A percentile compares a stretch with the other conserved stretches of the same genome.
Evolutionary conservation across 306 rosid genomes (phyloP).

Genomic region (Corylus avellana): DNA sequence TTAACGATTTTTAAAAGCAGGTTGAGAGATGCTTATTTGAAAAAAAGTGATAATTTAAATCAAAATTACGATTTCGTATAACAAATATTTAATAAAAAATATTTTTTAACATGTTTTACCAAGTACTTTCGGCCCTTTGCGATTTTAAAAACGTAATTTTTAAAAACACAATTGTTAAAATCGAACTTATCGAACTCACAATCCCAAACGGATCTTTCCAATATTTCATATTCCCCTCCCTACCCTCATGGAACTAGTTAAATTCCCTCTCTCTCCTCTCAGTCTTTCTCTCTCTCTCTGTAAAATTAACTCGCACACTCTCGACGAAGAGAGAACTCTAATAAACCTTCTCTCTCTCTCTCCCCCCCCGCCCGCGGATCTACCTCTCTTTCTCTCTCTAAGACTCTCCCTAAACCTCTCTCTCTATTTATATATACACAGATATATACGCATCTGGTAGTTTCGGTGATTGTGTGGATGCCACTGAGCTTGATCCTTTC

Average conservation of each 20-base stretch:
- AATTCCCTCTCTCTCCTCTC: constrained; percentile 2
- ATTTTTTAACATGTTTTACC: too few relatives aligned
- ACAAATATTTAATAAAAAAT: too few relatives aligned
- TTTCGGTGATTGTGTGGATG: constrained; percentile 31
- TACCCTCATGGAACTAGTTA: not conserved
- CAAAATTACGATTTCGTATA: too few relatives aligned
- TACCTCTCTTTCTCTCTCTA: not conserved
- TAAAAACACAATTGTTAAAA: too few relatives aligned
- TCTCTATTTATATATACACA: not conserved
- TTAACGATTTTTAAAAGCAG: too few relatives aligned
- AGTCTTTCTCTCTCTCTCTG: constrained; percentile 1
- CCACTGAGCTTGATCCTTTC: constrained; percentile 24
- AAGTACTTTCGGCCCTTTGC: too few relatives aligned
- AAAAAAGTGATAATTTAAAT: too few relatives aligned
- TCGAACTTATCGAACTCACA: too few relatives aligned
- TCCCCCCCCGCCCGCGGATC: not conserved
- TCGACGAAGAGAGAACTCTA: constrained; percentile 22
- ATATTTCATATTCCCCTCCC: not conserved
- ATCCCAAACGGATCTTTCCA: too few relatives aligned
- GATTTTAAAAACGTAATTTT: too few relatives aligned
- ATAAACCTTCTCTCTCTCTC: constrained; percentile 6
- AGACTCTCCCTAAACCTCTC: not conserved
- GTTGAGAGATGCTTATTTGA: too few relatives aligned
- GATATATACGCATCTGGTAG: constrained; percentile 3
- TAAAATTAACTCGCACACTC: constrained; percentile 9